Base-by-base conservation (phyloP, 495 filamentous ascomycete genomes). In the Thozetella sp. region DNA sequence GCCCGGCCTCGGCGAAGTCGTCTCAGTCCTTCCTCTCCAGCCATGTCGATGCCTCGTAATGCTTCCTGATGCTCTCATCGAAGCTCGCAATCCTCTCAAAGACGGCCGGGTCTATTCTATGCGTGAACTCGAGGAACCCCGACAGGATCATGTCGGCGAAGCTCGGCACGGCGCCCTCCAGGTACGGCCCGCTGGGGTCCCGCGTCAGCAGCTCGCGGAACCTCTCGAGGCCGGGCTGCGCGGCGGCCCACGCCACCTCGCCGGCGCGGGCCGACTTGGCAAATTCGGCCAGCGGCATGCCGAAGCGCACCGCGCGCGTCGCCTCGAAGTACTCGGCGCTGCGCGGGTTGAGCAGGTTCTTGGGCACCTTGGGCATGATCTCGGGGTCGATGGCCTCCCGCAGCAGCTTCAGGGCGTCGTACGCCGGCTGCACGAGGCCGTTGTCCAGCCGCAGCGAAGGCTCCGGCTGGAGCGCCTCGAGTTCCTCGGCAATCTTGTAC, bases 381-480 rank as follows among this genome's bases (percentile, higher is more conserved):
- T 72, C 56, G 0, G 65, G 54, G 2, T 0, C 11, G 26, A 80
- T 50, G 2, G 68, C 55, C 0, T 11, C 25, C 25, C 66, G 54
- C 11, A 64, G 46, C 0, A 51, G 20, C 0, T 6, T 17, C 17
- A 76, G 51, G 1, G 54, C 1, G 11, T 62, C 30, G 40, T 67
- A 57, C 2, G 80, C 64, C 46, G 69, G 65, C 9, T 61, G 12
- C 1, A 79, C 57, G 12, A 76, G 55, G 1, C 73, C 75, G 30
- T 74, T 73, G 67, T 86, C 76, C 1, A 86, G 65, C 56, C 73
- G 76, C 4, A 86, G 58, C 2, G 75, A 71, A 0, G 83, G 84
- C 23, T 71, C 65, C 0, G 84, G 83, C 46, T 86, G 67, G 10
- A 66, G 62, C 55, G 74, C 69, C 63, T 87, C 84, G 17, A 88